Base-by-base conservation (phyloP, 2,329 filamentous ascomycete genomes). In the Cordyceps farinosa region DNA sequence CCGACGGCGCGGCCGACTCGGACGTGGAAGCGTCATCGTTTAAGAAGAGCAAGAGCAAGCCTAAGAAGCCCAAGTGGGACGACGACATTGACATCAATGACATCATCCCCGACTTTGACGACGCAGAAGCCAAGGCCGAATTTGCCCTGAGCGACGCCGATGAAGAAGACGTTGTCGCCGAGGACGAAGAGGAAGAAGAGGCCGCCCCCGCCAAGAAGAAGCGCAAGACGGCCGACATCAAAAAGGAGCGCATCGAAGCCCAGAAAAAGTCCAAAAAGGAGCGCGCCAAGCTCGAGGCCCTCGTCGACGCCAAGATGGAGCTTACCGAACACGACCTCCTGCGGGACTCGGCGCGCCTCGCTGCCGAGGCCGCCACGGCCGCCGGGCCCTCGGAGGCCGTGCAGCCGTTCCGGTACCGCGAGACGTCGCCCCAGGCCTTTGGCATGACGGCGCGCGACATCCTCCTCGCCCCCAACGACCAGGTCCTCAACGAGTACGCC, bases 71-170 rank as follows among this genome's bases (percentile, higher is more conserved):
- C 68, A 88, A 83, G 71, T 99, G 94, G 90, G 91, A 97, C 70
- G 92, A 98, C 71, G 95, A 99, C 73, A 97, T 99, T 70, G 93
- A 98, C 73, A 98, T 99, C 78, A 92, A 90, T 65, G 94, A 97
- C 74, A 83, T 97, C 57, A 80, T 97, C 34, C 92, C 92, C 1
- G 91, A 96, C 65, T 97, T 96, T 72, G 86, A 91, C 27, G 90
- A 91, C 32, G 85, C 85, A 7, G 78, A 82, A 64, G 73, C 53
- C 29, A 77, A 81, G 56, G 84, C 85, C 27, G 77, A 79, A 1
- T 76, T 90, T 64, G 78, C 78, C 1, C 77, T 89, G 1, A 85
- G 85, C 5, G 78, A 78, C 15, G 76, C 73, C 1, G 77, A 75
- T 11, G 78, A 75, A 10, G 76, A 76, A 8, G 72, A 64, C 3